Conservation (phyloP, 1,284 basidiomycete species). For the Hemileia vastatrix region DNA sequence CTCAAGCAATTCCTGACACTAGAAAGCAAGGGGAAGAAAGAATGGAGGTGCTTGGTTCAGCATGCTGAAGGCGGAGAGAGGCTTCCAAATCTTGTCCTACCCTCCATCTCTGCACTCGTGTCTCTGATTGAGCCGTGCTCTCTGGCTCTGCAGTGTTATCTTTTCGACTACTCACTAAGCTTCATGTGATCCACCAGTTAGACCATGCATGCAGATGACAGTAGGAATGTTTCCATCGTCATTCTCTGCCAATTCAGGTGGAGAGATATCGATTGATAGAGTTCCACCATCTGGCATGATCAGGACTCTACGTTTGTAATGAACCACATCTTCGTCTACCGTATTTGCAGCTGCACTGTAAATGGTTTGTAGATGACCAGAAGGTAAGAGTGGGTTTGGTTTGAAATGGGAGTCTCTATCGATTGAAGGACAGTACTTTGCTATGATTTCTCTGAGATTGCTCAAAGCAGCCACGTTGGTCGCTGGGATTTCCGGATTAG, state of each 20-base stretch:
- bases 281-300: conserved; percentile 59
- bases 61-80: too few species aligned
- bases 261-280: conserved; percentile 62
- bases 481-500: not conserved
- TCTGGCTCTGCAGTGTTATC: too few species aligned
- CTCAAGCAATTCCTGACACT: too few species aligned
- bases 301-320: conserved; percentile 36
- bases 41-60: too few species aligned
- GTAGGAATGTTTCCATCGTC: conserved; percentile 55
- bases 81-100: too few species aligned
- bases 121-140: too few species aligned
- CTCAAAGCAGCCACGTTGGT: not conserved
- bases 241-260: conserved; percentile 51
- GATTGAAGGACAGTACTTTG: not conserved
- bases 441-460: not conserved
- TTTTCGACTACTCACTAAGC: too few species aligned
- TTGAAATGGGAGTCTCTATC: not conserved
- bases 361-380: conserved; percentile 40
- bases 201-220: too few species aligned
- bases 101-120: too few species aligned
- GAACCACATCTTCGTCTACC: conserved; percentile 30
- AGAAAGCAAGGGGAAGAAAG: too few species aligned
- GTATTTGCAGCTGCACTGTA: conserved; percentile 36
- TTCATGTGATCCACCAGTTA: too few species aligned
- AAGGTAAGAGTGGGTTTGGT: conserved; percentile 6